These are phyloP conservation scores for Auricularia sp. DNA, from an alignment of 768 basidiomycete genomes.

Conservation along the genomic window DNA sequence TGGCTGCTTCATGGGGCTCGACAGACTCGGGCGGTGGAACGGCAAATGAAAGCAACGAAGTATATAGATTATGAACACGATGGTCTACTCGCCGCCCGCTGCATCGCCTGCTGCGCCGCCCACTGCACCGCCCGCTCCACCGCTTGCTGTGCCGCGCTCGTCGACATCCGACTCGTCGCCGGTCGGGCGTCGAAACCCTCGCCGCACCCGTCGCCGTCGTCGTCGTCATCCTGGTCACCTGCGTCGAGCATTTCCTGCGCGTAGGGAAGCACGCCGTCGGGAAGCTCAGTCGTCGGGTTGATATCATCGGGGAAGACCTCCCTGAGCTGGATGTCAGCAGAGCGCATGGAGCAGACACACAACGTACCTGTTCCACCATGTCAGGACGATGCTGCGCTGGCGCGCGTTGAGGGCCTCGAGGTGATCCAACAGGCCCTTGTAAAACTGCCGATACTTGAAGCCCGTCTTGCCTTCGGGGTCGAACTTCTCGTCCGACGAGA, in stretches of 20 bases:
- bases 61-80: not conserved
- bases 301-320: not conserved
- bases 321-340: too few relatives aligned
- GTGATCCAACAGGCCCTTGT: not conserved
- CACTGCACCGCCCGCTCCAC: too few relatives aligned
- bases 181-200: not conserved
- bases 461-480: not conserved
- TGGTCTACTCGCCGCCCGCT: too few relatives aligned
- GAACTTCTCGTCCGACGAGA: not conserved
- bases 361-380: not conserved
- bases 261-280: not conserved
- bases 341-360: too few relatives aligned
- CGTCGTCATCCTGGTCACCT: not conserved
- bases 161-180: not conserved
- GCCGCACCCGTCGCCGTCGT: not conserved
- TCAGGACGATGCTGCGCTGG: not conserved
- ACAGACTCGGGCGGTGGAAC: not conserved
- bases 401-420: not conserved
- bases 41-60: not conserved
- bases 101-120: not conserved
- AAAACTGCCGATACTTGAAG: not conserved
- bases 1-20: too few relatives aligned
- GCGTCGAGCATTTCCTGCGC: not conserved
- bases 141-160: not conserved
- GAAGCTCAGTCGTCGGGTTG: not conserved